phyloP scores from a whole-genome alignment of 768 basidiomycete species.

The Filobasidium floriforme region DNA sequence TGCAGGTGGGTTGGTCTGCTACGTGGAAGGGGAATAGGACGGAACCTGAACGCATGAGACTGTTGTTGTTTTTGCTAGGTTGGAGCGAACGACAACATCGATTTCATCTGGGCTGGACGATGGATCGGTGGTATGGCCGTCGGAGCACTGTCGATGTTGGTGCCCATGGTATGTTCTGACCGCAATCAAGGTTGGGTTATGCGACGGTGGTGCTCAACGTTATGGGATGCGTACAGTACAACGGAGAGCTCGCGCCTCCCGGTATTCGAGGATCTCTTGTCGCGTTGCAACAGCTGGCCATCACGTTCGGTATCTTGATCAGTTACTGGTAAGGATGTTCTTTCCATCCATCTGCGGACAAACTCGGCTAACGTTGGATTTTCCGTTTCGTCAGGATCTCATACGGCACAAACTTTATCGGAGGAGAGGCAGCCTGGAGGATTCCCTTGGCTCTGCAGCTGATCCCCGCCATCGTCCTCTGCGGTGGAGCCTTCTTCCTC shows the following conservation, averaged over 20 bases:
- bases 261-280: constrained; percentile 75
- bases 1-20: constrained; percentile 29
- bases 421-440: constrained; percentile 62
- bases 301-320: constrained; percentile 71
- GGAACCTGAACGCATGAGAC: too few relatives aligned
- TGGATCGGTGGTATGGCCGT: constrained; percentile 75
- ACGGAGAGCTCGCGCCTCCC: constrained; percentile 60
- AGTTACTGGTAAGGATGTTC: constrained; percentile 46
- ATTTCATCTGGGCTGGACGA: constrained; percentile 65
- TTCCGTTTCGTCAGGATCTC: constrained; percentile 35
- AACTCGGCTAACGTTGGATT: too few relatives aligned
- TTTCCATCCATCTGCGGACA: too few relatives aligned
- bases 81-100: constrained; percentile 48
- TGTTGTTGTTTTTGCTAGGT: not conserved
- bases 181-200: not conserved
- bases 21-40: too few relatives aligned
- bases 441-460: constrained; percentile 67
- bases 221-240: constrained; percentile 19
- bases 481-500: constrained; percentile 65
- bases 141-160: constrained; percentile 72
- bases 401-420: constrained; percentile 55
- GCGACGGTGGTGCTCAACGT: constrained; percentile 21
- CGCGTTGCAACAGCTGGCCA: constrained; percentile 72
- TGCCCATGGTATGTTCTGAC: constrained; percentile 52
- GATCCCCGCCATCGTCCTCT: constrained; percentile 64